phyloP scores from a whole-genome alignment of 2,329 filamentous ascomycete species.

The Penicillium sp. region DNA sequence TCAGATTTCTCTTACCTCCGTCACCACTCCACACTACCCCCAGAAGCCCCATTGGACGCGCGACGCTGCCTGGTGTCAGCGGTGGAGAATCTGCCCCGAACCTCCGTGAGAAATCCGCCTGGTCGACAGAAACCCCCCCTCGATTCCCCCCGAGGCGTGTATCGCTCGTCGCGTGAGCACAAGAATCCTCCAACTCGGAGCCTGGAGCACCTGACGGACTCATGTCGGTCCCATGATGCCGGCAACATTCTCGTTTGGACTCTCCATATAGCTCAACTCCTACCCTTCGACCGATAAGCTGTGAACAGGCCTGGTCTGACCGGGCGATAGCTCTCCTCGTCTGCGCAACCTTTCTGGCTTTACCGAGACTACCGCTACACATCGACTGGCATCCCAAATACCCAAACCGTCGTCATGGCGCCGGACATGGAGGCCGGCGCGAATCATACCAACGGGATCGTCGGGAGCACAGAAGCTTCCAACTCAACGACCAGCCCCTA shows the following conservation, averaged over 20 bases:
- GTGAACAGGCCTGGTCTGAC: slow-evolving; percentile 1
- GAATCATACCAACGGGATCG: slow-evolving; percentile 29
- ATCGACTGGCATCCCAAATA: background rate
- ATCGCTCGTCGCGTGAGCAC: background rate
- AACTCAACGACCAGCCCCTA: slow-evolving; percentile 34
- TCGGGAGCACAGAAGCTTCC: slow-evolving; percentile 13
- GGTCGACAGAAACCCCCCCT: background rate
- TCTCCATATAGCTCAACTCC: slow-evolving; percentile 22
- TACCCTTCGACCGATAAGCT: slow-evolving; percentile 17
- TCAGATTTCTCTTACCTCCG: background rate
- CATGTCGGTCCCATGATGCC: slow-evolving; percentile 23
- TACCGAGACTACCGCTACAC: background rate
- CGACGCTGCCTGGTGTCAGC: background rate
- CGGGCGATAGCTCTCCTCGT: background rate
- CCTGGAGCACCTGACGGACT: background rate
- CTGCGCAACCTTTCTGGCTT: background rate
- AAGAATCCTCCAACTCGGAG: background rate
- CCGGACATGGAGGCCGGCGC: slow-evolving; percentile 26
- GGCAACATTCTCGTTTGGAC: slow-evolving; percentile 14
- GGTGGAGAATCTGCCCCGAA: slow-evolving; percentile 4
- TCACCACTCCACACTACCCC: background rate
- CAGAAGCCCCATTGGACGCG: background rate
- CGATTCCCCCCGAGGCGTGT: background rate
- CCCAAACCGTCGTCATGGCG: slow-evolving; percentile 21
- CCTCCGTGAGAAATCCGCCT: slow-evolving; percentile 8